A percentile compares a stretch with the other conserved stretches of the same genome.
Evolutionary conservation across 371 early-diverging fungal species (phyloP).

Genomic region (Apophysomyces elegans): DNA sequence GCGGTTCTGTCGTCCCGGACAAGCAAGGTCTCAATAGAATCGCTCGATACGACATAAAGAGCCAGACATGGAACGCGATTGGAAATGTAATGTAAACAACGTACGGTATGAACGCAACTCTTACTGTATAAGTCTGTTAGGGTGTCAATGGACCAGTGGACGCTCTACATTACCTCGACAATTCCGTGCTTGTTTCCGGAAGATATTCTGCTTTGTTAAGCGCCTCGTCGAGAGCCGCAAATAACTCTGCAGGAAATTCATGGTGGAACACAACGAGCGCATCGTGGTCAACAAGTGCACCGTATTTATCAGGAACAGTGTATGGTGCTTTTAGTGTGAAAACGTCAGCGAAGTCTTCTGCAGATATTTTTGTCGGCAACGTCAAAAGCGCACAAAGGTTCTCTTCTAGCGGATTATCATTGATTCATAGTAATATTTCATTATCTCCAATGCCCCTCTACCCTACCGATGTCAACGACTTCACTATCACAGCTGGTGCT

Average conservation of each 20-base stretch:
- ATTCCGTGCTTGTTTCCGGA: constrained; percentile 36
- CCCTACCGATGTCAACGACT: constrained; percentile 24
- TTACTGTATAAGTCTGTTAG: constrained; percentile 19
- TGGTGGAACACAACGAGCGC: constrained; percentile 31
- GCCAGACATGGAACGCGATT: constrained; percentile 32
- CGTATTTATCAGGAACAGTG: constrained; percentile 35
- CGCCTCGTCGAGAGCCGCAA: background rate
- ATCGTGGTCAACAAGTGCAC: constrained; percentile 24
- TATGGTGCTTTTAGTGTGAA: constrained; percentile 14
- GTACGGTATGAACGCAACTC: background rate
- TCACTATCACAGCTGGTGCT: constrained; percentile 34
- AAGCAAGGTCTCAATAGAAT: constrained; percentile 24
- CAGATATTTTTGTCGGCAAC: constrained; percentile 38
- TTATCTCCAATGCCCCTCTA: constrained; percentile 36
- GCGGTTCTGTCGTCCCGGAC: constrained; percentile 14
- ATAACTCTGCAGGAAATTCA: constrained; percentile 30
- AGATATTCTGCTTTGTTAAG: constrained; percentile 23
- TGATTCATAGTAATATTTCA: constrained; percentile 19
- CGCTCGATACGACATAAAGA: constrained; percentile 24
- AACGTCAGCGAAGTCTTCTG: background rate
- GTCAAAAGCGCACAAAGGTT: constrained; percentile 40
- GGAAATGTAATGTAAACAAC: constrained; percentile 5
- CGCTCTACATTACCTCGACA: constrained; percentile 16
- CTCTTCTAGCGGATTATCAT: constrained; percentile 41
- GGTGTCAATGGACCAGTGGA: constrained; percentile 42